A percentile compares a stretch with the other conserved stretches of the same genome.
phyloP scores from a whole-genome alignment of 2,329 filamentous ascomycete species.

The Fusarium protoensiforme region DNA sequence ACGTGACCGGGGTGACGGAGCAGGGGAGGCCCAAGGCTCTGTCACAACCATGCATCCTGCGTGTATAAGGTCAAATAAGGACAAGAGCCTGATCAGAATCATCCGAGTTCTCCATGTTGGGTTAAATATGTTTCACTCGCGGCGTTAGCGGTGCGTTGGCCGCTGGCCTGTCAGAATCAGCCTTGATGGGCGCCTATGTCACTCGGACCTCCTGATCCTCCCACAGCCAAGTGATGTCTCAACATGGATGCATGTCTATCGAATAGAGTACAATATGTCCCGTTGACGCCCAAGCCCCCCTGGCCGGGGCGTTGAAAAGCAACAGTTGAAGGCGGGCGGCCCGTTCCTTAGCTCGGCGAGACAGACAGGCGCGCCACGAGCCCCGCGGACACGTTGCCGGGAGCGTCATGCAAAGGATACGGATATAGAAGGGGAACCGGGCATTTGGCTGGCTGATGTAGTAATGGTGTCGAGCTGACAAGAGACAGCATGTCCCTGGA shows the following conservation, averaged over 20 bases:
- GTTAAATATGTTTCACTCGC: neutral
- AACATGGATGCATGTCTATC: neutral
- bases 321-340: neutral
- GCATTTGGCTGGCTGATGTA: neutral
- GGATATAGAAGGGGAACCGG: neutral
- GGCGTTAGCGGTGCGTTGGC: neutral
- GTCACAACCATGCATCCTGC: neutral
- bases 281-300: neutral
- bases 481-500: neutral
- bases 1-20: neutral
- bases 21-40: neutral
- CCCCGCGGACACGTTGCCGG: neutral
- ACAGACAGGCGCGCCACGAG: neutral
- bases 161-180: neutral
- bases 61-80: neutral
- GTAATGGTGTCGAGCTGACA: neutral
- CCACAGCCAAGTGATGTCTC: neutral
- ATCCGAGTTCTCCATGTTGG: neutral
- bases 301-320: neutral
- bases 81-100: neutral
- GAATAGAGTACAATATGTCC: neutral
- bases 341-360: neutral
- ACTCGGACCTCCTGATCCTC: neutral
- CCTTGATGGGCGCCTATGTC: neutral
- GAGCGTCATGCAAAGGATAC: neutral